phyloP scores from a whole-genome alignment of 495 filamentous ascomycete genomes.

The Penicillium coffeae region DNA sequence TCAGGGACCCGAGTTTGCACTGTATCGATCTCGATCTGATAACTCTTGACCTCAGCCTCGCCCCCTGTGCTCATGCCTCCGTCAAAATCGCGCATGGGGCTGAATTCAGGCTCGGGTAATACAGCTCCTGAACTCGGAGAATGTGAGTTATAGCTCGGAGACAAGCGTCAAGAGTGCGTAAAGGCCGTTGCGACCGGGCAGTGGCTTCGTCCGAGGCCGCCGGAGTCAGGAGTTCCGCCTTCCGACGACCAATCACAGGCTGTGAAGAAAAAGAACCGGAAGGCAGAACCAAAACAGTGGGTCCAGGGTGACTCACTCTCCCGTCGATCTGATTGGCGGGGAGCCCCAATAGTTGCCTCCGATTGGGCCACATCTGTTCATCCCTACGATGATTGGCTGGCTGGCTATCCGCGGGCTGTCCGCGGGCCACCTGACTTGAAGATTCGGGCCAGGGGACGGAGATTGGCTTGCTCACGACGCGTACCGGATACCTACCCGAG shows the following conservation, averaged over 20 bases:
- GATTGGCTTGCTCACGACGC: too few relatives aligned
- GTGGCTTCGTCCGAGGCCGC: neutral
- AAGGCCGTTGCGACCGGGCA: neutral
- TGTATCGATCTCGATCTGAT: too few relatives aligned
- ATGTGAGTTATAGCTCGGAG: neutral
- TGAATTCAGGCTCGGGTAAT: neutral
- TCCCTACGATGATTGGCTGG: neutral
- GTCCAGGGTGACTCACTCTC: conserved; percentile 17
- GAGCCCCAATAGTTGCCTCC: neutral
- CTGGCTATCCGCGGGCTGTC: neutral
- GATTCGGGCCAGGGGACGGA: neutral
- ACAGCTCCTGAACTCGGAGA: neutral
- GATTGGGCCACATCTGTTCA: neutral
- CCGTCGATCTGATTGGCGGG: neutral
- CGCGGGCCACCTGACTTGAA: neutral
- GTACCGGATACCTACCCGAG: too few relatives aligned
- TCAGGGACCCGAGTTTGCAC: too few relatives aligned
- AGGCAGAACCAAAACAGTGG: neutral
- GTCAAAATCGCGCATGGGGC: neutral
- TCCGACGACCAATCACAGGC: conserved; percentile 12
- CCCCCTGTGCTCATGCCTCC: too few relatives aligned
- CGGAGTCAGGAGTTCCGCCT: neutral
- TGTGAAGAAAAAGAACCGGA: conserved; percentile 26
- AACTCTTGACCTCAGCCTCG: too few relatives aligned
- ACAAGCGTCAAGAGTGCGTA: neutral